phyloP scores from a whole-genome alignment of 116 monocot species.

The Iris pallida region DNA sequence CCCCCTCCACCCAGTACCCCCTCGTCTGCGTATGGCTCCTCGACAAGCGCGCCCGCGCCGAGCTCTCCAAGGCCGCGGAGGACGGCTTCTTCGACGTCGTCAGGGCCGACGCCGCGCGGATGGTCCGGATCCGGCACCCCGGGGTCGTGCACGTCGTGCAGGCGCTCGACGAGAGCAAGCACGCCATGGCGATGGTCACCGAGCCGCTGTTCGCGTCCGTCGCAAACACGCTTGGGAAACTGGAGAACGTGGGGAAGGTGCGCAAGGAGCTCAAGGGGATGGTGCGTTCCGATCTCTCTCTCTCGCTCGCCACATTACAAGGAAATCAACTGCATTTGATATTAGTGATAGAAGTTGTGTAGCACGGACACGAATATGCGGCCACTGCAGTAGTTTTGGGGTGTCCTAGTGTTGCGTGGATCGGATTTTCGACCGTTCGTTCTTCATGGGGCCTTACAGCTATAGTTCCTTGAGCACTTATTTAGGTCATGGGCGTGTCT shows the following conservation, averaged over 20 bases:
- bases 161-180: slow-evolving; percentile 94
- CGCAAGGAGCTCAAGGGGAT: slow-evolving; percentile 85
- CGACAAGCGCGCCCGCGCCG: slow-evolving; percentile 72
- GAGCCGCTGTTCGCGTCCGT: slow-evolving; percentile 91
- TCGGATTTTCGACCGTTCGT: too few species aligned
- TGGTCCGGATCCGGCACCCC: slow-evolving; percentile 80
- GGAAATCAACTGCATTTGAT: too few species aligned
- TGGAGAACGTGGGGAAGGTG: slow-evolving; percentile 74
- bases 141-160: slow-evolving; percentile 95
- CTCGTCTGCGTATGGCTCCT: slow-evolving; percentile 83
- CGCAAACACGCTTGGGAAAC: slow-evolving; percentile 58
- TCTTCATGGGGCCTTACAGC: too few species aligned
- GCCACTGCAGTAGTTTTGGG: too few species aligned
- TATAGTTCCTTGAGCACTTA: too few species aligned
- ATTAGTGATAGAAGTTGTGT: too few species aligned
- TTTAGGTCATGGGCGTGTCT: too few species aligned
- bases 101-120: slow-evolving; percentile 66
- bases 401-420: too few species aligned
- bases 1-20: slow-evolving; percentile 69
- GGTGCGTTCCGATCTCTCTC: slow-evolving; percentile 23
- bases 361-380: too few species aligned
- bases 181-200: slow-evolving; percentile 95
- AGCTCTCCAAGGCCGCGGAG: slow-evolving; percentile 82
- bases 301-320: too few species aligned
- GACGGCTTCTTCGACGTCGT: slow-evolving; percentile 75